Base-by-base conservation (phyloP, 306 rosid genomes). In the Fragaria nilgerrensis region DNA sequence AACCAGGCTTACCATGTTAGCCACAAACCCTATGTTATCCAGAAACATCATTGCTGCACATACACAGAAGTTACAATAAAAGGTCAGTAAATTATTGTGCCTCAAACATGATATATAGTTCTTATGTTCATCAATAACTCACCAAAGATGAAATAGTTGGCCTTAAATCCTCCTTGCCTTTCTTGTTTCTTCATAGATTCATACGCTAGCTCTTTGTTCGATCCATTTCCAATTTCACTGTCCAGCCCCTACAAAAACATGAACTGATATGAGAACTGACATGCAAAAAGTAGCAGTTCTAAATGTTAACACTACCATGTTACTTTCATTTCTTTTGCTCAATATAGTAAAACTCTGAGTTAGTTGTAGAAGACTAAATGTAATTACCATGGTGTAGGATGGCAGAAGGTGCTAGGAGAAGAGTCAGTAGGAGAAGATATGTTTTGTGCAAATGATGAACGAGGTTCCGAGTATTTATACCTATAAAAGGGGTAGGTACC, bases 1-100 rank as follows among this genome's bases (percentile, higher is more conserved):
- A 50, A 89, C 88, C 88, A 87, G 59, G 82, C 83, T 87, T 39
- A 27, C 89, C 89, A 85, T 85, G 89, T 89, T 89, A 20, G 93
- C 90, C 64, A 83, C 93, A 80, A 86, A 89, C 1, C 86, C 93
- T 56, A 89, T 73, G 85, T 75, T 85, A 53, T 89, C 93, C 19
- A 89, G 41, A 7, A 74, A 25, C 77, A 74, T 74, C 77, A 74
- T 74, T 74, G 77, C 77, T 74, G 70, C 69, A 13, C 34, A 43
- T 39, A 36, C 20, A 68, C 69, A 43, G 13, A 37, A 37, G 22
- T 16, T n/a, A 37, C 12, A 56, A 73, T 0, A 73, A 23, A 64
- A 53, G 20, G 23, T 36, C 47, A 37, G 4, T 37, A 37, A 37
- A 37, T 50, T 29, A 20, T 20, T 29, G 75, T 11, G 20, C 7